A percentile compares a stretch with the other conserved stretches of the same genome.
Evolutionary conservation across 768 basidiomycete genomes (phyloP).

Genomic region (Tricholoma sp.): DNA sequence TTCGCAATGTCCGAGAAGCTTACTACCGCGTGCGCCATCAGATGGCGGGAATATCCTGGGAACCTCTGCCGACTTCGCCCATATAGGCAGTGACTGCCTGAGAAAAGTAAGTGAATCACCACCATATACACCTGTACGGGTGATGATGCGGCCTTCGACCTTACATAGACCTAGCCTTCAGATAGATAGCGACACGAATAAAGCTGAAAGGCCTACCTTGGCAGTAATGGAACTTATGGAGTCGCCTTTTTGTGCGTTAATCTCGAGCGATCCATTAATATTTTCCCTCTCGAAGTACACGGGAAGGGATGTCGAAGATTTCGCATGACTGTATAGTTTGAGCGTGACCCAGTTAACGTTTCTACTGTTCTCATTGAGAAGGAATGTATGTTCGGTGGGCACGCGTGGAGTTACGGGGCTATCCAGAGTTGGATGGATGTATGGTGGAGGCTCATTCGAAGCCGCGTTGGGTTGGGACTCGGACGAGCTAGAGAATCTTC

Average conservation of each 20-base stretch:
- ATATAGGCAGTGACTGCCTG: too few relatives aligned
- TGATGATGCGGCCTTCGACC: constrained; percentile 23
- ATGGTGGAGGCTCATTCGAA: constrained; percentile 34
- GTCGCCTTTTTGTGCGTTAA: constrained; percentile 6
- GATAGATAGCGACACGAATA: background rate
- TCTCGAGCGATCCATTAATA: background rate
- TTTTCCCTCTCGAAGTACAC: background rate
- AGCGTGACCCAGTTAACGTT: constrained; percentile 25
- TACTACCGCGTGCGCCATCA: constrained; percentile 15
- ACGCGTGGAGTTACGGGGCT: too few relatives aligned
- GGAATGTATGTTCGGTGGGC: too few relatives aligned
- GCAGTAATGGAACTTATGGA: too few relatives aligned
- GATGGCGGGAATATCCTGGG: constrained; percentile 18
- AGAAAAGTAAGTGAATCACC: too few relatives aligned
- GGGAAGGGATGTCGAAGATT: background rate
- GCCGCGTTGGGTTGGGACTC: background rate
- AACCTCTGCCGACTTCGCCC: constrained; percentile 28
- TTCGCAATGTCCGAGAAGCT: too few relatives aligned
- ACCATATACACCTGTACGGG: too few relatives aligned
- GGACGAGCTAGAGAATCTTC: too few relatives aligned
- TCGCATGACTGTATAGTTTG: background rate
- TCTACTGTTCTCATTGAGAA: too few relatives aligned
- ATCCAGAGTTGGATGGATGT: too few relatives aligned
- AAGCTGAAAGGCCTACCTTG: constrained; percentile 14
- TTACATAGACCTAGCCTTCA: background rate